A percentile compares a stretch with the other conserved stretches of the same genome.
These are phyloP conservation scores for Ichthyophthirius multifiliis DNA, from an alignment of 169 alveolate species.

Conservation along the genomic window DNA sequence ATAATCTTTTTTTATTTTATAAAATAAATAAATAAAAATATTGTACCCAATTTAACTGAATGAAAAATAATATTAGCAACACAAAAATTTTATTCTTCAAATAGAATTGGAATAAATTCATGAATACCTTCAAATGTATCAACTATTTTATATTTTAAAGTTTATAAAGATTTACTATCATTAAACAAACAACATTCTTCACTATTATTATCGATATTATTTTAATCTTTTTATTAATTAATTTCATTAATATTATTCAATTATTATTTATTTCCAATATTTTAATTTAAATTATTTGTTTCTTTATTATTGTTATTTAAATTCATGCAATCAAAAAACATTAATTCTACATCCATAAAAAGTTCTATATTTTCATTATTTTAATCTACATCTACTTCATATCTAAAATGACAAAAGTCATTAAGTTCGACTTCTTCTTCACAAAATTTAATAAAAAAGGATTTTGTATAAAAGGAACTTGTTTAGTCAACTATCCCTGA, in stretches of 20 bases:
- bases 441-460: constrained; percentile 78
- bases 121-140: constrained; percentile 43
- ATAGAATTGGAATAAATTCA: constrained; percentile 60
- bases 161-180: constrained; percentile 40
- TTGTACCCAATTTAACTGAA: constrained; percentile 6
- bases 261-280: background rate
- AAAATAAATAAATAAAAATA: background rate
- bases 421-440: constrained; percentile 87
- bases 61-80: constrained; percentile 57
- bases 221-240: constrained; percentile 1
- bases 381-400: constrained; percentile 62
- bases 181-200: constrained; percentile 43
- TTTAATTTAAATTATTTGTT: background rate
- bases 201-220: constrained; percentile 8
- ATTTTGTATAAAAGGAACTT: constrained; percentile 63
- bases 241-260: constrained; percentile 13
- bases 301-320: background rate
- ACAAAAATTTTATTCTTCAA: constrained; percentile 66
- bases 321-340: constrained; percentile 57
- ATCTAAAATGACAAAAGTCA: constrained; percentile 78
- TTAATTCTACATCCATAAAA: constrained; percentile 56
- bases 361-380: constrained; percentile 39
- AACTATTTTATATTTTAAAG: constrained; percentile 37
- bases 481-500: constrained; percentile 62
- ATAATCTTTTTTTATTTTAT: constrained; percentile 9